A percentile compares a stretch with the other conserved stretches of the same genome.
Evolutionary conservation across 257 asterid genomes (phyloP).

Genomic region (Gentiana dahurica): DNA sequence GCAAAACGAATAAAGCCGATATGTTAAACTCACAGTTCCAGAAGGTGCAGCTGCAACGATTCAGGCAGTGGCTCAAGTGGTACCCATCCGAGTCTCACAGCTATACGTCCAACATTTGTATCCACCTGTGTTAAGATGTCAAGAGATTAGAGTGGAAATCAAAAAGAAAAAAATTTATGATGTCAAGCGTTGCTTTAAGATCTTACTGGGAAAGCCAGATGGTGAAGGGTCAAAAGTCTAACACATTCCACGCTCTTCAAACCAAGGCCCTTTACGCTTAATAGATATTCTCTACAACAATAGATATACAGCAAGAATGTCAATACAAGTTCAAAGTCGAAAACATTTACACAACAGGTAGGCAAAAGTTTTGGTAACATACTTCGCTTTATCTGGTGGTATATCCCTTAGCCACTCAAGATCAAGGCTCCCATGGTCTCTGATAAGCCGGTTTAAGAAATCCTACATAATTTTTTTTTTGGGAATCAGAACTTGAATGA

Average conservation of each 20-base stretch:
- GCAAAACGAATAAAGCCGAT: neutral
- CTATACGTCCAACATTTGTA: constrained; percentile 98
- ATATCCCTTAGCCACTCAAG: constrained; percentile 93
- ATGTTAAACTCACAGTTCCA: constrained; percentile 66
- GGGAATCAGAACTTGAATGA: too few species aligned
- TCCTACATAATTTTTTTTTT: constrained; percentile 40
- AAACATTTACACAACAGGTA: constrained; percentile 4
- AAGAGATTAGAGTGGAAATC: too few species aligned
- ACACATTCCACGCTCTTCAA: constrained; percentile 96
- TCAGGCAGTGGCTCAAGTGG: constrained; percentile 98
- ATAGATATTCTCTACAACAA: constrained; percentile 73
- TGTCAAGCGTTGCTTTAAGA: constrained; percentile 8
- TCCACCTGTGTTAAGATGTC: constrained; percentile 53
- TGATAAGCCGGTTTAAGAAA: constrained; percentile 71
- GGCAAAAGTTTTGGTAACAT: constrained; percentile 14
- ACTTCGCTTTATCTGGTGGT: constrained; percentile 97
- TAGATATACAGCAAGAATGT: constrained; percentile 11
- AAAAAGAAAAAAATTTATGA: neutral
- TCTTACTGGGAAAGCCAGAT: constrained; percentile 97
- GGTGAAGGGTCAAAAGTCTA: constrained; percentile 96
- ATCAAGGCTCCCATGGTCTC: constrained; percentile 82
- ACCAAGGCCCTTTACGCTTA: constrained; percentile 92
- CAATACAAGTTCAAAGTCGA: constrained; percentile 3
- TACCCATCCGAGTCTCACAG: constrained; percentile 98
- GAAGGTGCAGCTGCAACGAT: constrained; percentile 90